Percentiles rank a stretch among this genome's conserved stretches.
phyloP scores from a whole-genome alignment of 495 filamentous ascomycete species.

The Daldinia vernicosa region DNA sequence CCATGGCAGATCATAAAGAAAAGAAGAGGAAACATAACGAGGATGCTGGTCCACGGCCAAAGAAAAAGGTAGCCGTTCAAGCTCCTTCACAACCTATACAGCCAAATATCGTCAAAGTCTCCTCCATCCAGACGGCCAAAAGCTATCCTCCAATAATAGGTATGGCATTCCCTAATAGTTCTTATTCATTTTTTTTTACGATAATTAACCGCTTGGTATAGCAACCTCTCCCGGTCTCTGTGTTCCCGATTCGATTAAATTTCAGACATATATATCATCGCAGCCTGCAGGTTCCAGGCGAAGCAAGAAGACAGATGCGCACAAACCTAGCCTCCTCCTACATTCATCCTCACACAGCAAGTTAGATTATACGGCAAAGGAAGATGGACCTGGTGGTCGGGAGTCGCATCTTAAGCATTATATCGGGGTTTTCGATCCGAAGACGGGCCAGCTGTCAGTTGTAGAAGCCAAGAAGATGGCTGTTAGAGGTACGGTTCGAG shows the following conservation, averaged over 20 bases:
- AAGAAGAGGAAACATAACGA: constrained; percentile 79
- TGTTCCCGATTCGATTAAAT: constrained; percentile 62
- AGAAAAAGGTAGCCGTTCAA: constrained; percentile 71
- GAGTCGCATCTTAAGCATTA: constrained; percentile 83
- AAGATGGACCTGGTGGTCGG: constrained; percentile 68
- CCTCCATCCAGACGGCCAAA: constrained; percentile 65
- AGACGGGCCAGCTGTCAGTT: constrained; percentile 74
- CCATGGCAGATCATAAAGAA: constrained; percentile 64
- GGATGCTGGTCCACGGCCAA: constrained; percentile 57
- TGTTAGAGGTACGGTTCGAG: constrained; percentile 69
- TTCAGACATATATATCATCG: constrained; percentile 70
- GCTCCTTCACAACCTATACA: constrained; percentile 52
- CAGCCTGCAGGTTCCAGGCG: constrained; percentile 50
- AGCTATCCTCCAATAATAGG: constrained; percentile 73
- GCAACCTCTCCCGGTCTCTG: constrained; percentile 74
- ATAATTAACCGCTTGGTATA: constrained; percentile 45
- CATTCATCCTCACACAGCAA: constrained; percentile 79
- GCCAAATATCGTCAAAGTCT: constrained; percentile 60
- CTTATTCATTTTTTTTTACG: neutral
- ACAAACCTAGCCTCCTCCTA: constrained; percentile 69
- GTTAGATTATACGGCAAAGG: constrained; percentile 82
- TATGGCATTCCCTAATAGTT: constrained; percentile 44
- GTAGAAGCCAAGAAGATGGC: constrained; percentile 78
- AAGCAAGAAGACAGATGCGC: constrained; percentile 56
- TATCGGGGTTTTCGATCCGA: constrained; percentile 83